Evolutionary conservation across 768 basidiomycete species (phyloP).

Genomic region (Rhodotorula taiwanensis): DNA sequence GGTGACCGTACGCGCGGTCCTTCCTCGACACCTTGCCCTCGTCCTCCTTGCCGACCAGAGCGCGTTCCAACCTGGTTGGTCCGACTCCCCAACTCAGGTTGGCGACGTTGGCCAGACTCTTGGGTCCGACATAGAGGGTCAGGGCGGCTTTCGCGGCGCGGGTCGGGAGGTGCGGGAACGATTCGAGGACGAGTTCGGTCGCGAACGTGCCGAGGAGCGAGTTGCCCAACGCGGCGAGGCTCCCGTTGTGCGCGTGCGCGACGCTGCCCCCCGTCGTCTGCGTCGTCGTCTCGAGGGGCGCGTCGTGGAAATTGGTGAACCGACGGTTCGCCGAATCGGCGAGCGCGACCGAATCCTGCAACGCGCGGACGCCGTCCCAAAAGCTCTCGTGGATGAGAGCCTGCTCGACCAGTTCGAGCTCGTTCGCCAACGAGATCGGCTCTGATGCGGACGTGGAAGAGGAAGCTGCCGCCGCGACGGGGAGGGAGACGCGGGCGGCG

Average conservation of each 20-base stretch:
- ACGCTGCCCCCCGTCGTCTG: slow-evolving; percentile 28
- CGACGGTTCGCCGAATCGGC: slow-evolving; percentile 56
- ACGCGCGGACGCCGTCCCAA: slow-evolving; percentile 14
- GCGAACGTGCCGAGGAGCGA: slow-evolving; percentile 84
- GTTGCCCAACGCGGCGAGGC: slow-evolving; percentile 72
- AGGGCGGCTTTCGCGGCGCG: slow-evolving; percentile 84
- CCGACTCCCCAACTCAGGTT: slow-evolving; percentile 53
- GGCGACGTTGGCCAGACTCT: slow-evolving; percentile 74
- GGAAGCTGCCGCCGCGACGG: not conserved
- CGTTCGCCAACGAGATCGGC: slow-evolving; percentile 2
- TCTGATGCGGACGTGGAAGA: not conserved
- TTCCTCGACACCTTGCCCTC: slow-evolving; percentile 23
- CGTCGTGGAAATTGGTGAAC: slow-evolving; percentile 48
- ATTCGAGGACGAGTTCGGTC: slow-evolving; percentile 64
- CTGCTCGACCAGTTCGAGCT: slow-evolving; percentile 33
- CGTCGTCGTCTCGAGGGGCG: slow-evolving; percentile 47
- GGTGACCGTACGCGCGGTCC: slow-evolving; percentile 34
- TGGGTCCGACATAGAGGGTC: slow-evolving; percentile 82
- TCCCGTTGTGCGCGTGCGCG: slow-evolving; percentile 62
- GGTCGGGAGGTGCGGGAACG: slow-evolving; percentile 85
- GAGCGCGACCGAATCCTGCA: slow-evolving; percentile 46
- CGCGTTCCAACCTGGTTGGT: slow-evolving; percentile 23
- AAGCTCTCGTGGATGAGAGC: slow-evolving; percentile 30
- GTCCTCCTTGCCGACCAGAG: slow-evolving; percentile 25
- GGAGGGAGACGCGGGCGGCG: slow-evolving; percentile 21